Percentiles rank a stretch among this genome's conserved stretches.
These are phyloP conservation scores for Citrus australasica DNA, from an alignment of 345 rosid genomes.

Conservation along the genomic window DNA sequence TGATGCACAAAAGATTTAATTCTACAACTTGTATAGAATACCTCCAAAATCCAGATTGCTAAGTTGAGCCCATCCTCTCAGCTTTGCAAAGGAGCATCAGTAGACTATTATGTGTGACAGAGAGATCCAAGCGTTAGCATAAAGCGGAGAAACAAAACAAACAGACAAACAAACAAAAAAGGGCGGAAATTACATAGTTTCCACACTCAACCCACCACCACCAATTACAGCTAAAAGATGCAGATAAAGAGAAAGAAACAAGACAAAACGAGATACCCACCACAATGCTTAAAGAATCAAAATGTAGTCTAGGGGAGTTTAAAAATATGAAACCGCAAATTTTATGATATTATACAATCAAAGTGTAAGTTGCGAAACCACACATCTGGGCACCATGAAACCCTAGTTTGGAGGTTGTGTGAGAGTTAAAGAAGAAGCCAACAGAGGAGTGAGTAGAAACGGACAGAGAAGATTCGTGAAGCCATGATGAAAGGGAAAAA, in stretches of 20 bases:
- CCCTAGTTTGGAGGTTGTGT: constrained; percentile 19
- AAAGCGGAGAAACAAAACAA: constrained; percentile 14
- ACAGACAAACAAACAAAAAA: background rate
- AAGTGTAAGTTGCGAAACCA: background rate
- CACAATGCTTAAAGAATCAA: background rate
- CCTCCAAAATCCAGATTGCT: background rate
- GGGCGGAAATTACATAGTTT: constrained; percentile 23
- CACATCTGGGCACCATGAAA: background rate
- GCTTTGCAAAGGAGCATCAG: constrained; percentile 15
- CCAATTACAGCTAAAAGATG: background rate
- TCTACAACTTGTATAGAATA: background rate
- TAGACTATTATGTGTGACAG: constrained; percentile 4
- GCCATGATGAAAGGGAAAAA: constrained; percentile 27
- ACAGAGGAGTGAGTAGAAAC: constrained; percentile 27
- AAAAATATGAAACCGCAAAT: too few species aligned
- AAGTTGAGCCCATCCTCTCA: constrained; percentile 14
- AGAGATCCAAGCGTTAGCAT: constrained; percentile 11
- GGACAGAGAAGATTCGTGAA: constrained; percentile 44
- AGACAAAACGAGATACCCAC: background rate
- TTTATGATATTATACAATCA: too few species aligned
- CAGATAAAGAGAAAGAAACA: constrained; percentile 3
- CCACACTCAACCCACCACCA: constrained; percentile 12
- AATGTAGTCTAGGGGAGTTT: too few species aligned
- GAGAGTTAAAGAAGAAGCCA: constrained; percentile 4
- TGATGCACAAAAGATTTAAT: background rate